Conservation (phyloP, 352 stramenopile genomes). For the Lagenidium giganteum region DNA sequence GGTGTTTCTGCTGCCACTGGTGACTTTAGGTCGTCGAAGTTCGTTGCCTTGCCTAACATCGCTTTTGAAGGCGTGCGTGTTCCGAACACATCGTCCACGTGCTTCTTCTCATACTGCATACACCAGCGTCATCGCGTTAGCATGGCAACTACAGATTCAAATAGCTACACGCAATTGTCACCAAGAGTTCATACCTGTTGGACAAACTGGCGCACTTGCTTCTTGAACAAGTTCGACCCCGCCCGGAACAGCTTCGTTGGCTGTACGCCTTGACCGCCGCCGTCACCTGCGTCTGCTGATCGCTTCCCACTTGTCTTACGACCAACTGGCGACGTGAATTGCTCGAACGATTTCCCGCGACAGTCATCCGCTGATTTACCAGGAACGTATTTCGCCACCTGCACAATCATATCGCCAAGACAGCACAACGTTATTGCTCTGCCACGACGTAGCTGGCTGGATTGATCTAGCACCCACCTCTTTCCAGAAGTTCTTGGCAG, state of each 20-base stretch:
- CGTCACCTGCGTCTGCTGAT: not conserved
- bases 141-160: no score
- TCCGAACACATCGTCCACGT: slow-evolving; percentile 66
- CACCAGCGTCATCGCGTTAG: no score
- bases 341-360: slow-evolving; percentile 51
- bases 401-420: not conserved
- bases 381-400: slow-evolving; percentile 31
- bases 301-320: slow-evolving; percentile 25
- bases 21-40: slow-evolving; percentile 50
- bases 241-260: slow-evolving; percentile 55
- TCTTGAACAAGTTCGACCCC: slow-evolving; percentile 78
- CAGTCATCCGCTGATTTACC: slow-evolving; percentile 62
- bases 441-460: no score
- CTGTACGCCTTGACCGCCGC: not conserved
- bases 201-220: slow-evolving; percentile 78
- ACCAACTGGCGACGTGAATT: slow-evolving; percentile 35
- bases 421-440: not conserved
- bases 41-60: slow-evolving; percentile 19
- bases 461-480: slow-evolving; percentile 20
- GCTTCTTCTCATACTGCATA: slow-evolving; percentile 71
- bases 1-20: slow-evolving; percentile 25
- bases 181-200: slow-evolving; percentile 13
- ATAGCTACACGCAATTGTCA: not conserved
- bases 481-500: slow-evolving; percentile 56
- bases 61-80: slow-evolving; percentile 39